Evolutionary conservation across 73 alveolate species (phyloP).

Genomic region (Durusdinium trenchii): DNA sequence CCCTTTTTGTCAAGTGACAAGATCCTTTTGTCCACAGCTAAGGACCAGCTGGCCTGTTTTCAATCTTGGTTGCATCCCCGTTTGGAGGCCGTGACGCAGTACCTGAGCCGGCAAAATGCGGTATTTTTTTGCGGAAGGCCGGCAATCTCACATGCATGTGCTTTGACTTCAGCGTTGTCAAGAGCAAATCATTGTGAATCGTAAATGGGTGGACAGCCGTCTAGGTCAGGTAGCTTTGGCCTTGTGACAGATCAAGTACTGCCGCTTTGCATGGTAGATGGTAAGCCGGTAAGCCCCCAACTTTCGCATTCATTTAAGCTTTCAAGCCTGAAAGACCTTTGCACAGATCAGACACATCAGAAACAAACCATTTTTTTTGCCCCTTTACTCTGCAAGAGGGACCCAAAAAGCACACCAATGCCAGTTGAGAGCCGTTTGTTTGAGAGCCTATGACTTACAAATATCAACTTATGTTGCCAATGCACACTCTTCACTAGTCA

Average conservation of each 20-base stretch:
- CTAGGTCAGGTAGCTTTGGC: neutral
- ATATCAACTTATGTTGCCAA: too few relatives aligned
- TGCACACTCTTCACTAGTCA: too few relatives aligned
- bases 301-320: too few relatives aligned
- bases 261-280: neutral
- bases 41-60: slow-evolving; percentile 19
- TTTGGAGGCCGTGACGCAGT: slow-evolving; percentile 3
- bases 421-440: too few relatives aligned
- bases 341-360: neutral
- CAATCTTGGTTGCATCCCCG: slow-evolving; percentile 66
- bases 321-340: neutral
- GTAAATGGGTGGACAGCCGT: neutral
- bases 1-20: too few relatives aligned
- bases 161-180: neutral
- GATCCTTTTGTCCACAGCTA: neutral
- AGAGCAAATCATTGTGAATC: neutral
- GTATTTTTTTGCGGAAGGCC: neutral
- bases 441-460: too few relatives aligned
- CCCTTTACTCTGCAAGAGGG: too few relatives aligned
- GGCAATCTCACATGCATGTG: neutral
- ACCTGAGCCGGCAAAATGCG: neutral
- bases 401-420: too few relatives aligned
- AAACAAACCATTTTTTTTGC: neutral
- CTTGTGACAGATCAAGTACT: too few relatives aligned
- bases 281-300: neutral